Evolutionary conservation across 2,329 filamentous ascomycete species (phyloP).

Genomic region (Didymella keratinophila): DNA sequence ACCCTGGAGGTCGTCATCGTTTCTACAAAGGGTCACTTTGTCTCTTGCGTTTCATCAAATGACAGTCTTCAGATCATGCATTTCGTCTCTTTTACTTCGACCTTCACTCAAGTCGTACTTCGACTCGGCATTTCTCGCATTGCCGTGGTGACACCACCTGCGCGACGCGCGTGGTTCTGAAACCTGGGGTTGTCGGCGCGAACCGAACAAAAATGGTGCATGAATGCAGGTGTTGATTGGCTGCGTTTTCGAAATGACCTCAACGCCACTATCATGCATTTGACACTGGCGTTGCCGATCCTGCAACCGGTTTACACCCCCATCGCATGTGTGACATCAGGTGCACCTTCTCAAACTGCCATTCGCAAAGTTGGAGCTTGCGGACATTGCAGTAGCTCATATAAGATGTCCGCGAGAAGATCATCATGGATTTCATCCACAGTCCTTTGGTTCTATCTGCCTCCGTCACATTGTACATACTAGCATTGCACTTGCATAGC

Average conservation of each 20-base stretch:
- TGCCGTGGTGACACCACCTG: slow-evolving; percentile 26
- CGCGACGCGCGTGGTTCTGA: slow-evolving; percentile 29
- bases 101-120: neutral
- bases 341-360: slow-evolving; percentile 24
- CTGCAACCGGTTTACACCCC: slow-evolving; percentile 28
- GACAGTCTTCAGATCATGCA: neutral
- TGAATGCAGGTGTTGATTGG: slow-evolving; percentile 29
- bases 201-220: slow-evolving; percentile 27
- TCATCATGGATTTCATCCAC: slow-evolving; percentile 12
- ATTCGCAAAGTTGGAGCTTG: slow-evolving; percentile 27
- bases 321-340: slow-evolving; percentile 46
- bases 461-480: slow-evolving; percentile 4
- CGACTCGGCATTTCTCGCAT: neutral
- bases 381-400: slow-evolving; percentile 22
- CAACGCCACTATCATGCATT: slow-evolving; percentile 26
- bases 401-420: slow-evolving; percentile 26
- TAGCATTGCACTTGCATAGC: slow-evolving; percentile 20
- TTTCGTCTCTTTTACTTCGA: neutral
- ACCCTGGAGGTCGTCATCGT: neutral
- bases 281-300: slow-evolving; percentile 27
- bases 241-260: slow-evolving; percentile 25
- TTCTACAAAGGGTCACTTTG: neutral
- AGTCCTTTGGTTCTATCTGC: neutral
- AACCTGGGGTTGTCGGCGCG: slow-evolving; percentile 24
- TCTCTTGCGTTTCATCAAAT: slow-evolving; percentile 5